Evolutionary conservation across 2,329 filamentous ascomycete genomes (phyloP).

Genomic region (Dichotomopilus funicola): DNA sequence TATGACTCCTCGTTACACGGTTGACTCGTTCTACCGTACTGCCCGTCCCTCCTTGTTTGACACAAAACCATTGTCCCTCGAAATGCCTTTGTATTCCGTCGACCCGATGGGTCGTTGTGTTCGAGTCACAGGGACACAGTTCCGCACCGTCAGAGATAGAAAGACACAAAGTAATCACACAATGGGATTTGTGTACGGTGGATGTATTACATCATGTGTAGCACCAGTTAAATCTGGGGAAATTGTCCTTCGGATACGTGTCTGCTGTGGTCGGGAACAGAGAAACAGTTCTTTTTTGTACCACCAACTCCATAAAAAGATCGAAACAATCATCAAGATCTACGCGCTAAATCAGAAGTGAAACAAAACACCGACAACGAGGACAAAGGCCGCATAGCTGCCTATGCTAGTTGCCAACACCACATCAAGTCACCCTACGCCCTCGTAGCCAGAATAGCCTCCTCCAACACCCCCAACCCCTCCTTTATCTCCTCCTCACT

Average conservation of each 20-base stretch:
- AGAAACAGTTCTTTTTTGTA: not conserved
- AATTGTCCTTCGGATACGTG: not conserved
- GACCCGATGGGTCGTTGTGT: no score
- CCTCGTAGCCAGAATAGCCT: conserved; percentile 47
- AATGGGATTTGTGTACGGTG: no score
- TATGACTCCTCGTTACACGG: no score
- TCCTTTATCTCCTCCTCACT: conserved; percentile 72
- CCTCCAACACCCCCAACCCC: conserved; percentile 68
- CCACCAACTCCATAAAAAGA: not conserved
- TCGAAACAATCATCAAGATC: not conserved
- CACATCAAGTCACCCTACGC: not conserved
- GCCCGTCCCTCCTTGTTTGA: no score
- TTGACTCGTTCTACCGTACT: no score
- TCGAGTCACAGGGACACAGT: no score
- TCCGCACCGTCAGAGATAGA: no score
- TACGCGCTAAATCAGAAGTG: not conserved
- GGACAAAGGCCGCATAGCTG: not conserved
- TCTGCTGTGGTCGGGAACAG: no score
- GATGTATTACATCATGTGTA: not conserved
- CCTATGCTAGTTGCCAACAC: not conserved
- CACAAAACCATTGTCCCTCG: no score
- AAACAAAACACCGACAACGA: not conserved
- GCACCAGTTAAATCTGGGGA: not conserved
- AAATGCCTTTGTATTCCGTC: no score
- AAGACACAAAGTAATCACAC: no score